Evolutionary conservation across 257 asterid species (phyloP).

Genomic region (Buddleja alternifolia): DNA sequence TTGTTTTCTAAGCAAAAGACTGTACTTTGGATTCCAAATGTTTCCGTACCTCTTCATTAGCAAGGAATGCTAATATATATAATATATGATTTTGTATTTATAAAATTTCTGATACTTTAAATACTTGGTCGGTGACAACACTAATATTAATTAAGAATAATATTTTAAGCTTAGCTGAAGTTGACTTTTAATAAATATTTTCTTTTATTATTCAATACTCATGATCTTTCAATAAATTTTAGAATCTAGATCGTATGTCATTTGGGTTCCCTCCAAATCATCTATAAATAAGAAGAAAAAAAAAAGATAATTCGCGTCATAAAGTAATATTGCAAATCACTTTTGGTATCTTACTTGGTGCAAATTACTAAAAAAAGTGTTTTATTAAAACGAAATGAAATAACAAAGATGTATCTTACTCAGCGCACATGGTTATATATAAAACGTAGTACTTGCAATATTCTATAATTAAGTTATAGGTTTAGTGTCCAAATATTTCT

Average conservation of each 20-base stretch:
- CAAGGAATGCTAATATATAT: constrained; percentile 10
- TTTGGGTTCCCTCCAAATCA: not conserved
- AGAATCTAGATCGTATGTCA: not conserved
- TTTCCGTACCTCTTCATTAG: constrained; percentile 35
- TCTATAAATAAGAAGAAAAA: not conserved
- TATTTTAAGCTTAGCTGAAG: constrained; percentile 1
- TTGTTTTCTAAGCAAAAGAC: constrained; percentile 19
- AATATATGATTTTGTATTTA: not conserved
- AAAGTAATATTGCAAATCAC: not conserved
- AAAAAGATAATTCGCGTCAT: not conserved
- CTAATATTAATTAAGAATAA: not conserved
- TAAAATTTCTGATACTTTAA: constrained; percentile 1
- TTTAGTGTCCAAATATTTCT: too few relatives aligned
- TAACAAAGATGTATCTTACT: too few relatives aligned
- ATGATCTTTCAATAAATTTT: not conserved
- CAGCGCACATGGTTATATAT: too few relatives aligned
- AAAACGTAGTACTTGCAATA: too few relatives aligned
- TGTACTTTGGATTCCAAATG: constrained; percentile 34
- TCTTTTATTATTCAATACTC: not conserved
- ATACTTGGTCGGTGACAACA: constrained; percentile 32
- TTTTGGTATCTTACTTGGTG: too few relatives aligned
- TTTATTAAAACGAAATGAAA: too few relatives aligned
- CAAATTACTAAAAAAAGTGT: too few relatives aligned
- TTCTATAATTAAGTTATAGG: too few relatives aligned
- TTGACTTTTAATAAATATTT: constrained; percentile 21